Conservation (phyloP, 2,329 filamentous ascomycete species). For the Neofusicoccum parvum region DNA sequence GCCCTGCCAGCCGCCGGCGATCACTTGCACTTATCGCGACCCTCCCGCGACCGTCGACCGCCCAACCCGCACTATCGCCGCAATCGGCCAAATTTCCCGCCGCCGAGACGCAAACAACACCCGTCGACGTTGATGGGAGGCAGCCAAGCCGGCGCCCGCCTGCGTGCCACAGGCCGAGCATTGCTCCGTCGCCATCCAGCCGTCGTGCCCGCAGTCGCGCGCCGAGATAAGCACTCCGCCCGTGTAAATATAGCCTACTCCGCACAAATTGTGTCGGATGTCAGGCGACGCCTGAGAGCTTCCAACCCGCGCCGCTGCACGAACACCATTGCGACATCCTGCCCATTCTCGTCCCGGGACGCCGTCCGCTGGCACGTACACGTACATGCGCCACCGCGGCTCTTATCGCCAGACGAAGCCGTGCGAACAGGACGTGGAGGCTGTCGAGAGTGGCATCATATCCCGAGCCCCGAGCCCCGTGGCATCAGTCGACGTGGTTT, state of each 20-base stretch:
- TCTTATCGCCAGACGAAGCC: not conserved
- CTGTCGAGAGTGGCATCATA: not conserved
- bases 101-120: not conserved
- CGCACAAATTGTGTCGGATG: not conserved
- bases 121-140: not conserved
- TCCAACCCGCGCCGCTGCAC: not conserved
- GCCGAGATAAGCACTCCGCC: not conserved
- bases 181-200: not conserved
- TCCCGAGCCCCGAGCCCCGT: not conserved
- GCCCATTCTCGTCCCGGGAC: not conserved
- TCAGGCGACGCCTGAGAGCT: not conserved
- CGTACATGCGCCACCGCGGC: not conserved
- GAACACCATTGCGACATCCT: not conserved
- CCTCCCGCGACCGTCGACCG: not conserved
- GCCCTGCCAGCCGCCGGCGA: not conserved
- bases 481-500: not conserved
- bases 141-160: not conserved
- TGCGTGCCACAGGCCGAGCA: not conserved
- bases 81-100: slow-evolving; percentile 19
- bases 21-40: slow-evolving; percentile 7
- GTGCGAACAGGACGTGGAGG: not conserved
- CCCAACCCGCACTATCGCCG: slow-evolving; percentile 6
- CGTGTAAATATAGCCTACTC: slow-evolving; percentile 17
- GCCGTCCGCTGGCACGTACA: not conserved
- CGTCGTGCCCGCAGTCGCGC: not conserved